Percentiles rank a stretch among this genome's conserved stretches.
Evolutionary conservation across 202 grass and related monocot genomes (phyloP).

Genomic region (Thinopyrum obtusiflorum): DNA sequence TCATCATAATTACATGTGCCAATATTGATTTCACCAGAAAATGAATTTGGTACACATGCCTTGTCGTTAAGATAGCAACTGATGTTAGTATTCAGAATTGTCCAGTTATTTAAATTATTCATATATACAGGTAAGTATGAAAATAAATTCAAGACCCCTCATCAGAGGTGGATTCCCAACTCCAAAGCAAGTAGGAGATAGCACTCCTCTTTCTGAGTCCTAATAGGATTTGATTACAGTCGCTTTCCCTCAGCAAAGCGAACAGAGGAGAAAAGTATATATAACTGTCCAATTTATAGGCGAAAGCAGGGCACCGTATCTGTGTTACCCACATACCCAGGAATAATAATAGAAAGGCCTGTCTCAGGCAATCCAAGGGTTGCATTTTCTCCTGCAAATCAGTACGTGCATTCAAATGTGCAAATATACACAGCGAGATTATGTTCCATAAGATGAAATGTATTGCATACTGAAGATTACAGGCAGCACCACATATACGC

Average conservation of each 20-base stretch:
- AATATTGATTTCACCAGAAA: not conserved
- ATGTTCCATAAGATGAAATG: not conserved
- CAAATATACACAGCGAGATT: not conserved
- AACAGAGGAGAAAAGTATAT: not conserved
- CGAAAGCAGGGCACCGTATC: not conserved
- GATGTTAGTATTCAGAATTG: not conserved
- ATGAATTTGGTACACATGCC: not conserved
- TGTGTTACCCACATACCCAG: slow-evolving; percentile 47
- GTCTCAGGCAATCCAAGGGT: slow-evolving; percentile 82
- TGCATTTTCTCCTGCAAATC: slow-evolving; percentile 53
- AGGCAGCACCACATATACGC: too few species aligned
- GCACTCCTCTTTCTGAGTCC: not conserved
- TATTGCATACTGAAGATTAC: slow-evolving; percentile 26
- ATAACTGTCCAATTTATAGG: not conserved
- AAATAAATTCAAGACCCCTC: not conserved
- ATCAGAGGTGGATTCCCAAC: not conserved
- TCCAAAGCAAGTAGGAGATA: not conserved
- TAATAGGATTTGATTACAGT: not conserved
- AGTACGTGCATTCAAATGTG: not conserved
- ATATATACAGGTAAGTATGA: not conserved
- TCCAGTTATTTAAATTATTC: not conserved
- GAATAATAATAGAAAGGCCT: slow-evolving; percentile 72
- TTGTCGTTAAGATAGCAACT: not conserved
- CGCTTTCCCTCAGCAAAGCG: not conserved
- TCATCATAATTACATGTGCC: not conserved